Percentiles rank a stretch among this genome's conserved stretches.
Conservation (phyloP, 2,329 filamentous ascomycete genomes). For the Mycosphaerella sp. region DNA sequence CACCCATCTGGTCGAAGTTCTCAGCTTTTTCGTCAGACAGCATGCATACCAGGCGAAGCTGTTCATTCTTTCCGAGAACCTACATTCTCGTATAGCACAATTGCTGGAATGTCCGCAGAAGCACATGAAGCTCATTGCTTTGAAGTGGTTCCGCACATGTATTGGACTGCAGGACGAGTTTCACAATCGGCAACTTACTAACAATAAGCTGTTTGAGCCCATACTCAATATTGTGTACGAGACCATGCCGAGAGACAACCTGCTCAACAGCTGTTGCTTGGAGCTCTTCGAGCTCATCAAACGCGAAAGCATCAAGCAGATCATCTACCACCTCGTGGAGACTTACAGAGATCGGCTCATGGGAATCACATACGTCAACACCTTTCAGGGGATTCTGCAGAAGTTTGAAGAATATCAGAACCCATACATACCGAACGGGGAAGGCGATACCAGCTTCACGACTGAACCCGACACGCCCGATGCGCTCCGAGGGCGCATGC, state of each 20-base stretch:
- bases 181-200: constrained; percentile 76
- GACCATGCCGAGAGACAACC: constrained; percentile 85
- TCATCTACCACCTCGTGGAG: constrained; percentile 78
- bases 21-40: constrained; percentile 89
- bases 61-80: constrained; percentile 74
- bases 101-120: constrained; percentile 80
- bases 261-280: constrained; percentile 86
- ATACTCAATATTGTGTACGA: constrained; percentile 77
- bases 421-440: constrained; percentile 40
- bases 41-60: constrained; percentile 81
- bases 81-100: constrained; percentile 73
- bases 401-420: constrained; percentile 73
- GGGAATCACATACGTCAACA: constrained; percentile 73
- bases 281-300: constrained; percentile 92
- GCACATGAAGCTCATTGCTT: constrained; percentile 80
- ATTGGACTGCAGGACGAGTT: constrained; percentile 84
- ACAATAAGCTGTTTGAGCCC: constrained; percentile 73
- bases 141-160: constrained; percentile 89
- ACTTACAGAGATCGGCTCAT: constrained; percentile 73
- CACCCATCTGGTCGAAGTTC: constrained; percentile 82
- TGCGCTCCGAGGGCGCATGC: constrained; percentile 35
- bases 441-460: constrained; percentile 60
- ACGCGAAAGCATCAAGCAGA: constrained; percentile 67
- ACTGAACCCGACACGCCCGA: constrained; percentile 54
- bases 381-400: constrained; percentile 68